Evolutionary conservation across 208 protist species (phyloP).

Genomic region (Wallacemonas sp.): DNA sequence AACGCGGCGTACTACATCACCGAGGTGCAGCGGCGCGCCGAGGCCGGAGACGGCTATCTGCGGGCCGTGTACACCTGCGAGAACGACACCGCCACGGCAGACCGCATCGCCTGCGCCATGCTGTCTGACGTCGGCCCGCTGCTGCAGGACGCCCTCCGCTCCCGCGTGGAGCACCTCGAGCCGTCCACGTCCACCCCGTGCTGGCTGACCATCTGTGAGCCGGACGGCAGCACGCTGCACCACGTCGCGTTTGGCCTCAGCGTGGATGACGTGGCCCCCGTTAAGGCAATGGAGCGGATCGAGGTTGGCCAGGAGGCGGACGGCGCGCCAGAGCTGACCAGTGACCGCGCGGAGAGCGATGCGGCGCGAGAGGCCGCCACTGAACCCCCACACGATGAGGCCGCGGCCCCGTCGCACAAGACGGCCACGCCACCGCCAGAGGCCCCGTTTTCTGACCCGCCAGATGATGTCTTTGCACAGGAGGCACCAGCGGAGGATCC

Average conservation of each 20-base stretch:
- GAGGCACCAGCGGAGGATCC: not conserved
- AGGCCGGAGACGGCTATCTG: conserved; percentile 21
- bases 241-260: conserved; percentile 33
- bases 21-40: conserved; percentile 11
- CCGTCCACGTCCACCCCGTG: conserved; percentile 20
- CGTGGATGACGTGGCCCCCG: not conserved
- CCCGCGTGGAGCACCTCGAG: conserved; percentile 2
- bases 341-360: too few species aligned
- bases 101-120: conserved; percentile 28
- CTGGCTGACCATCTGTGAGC: conserved; percentile 47
- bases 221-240: conserved; percentile 41
- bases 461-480: conserved; percentile 3
- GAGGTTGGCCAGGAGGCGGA: not conserved
- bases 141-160: conserved; percentile 23
- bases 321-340: not conserved
- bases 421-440: not conserved
- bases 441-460: not conserved
- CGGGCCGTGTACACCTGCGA: conserved; percentile 31
- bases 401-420: not conserved
- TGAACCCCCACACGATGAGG: not conserved
- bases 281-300: not conserved
- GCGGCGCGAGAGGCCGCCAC: too few species aligned
- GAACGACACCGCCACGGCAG: conserved; percentile 12
- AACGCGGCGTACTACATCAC: conserved; percentile 20
- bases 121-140: conserved; percentile 31